Evolutionary conservation across 805 yeast genomes (phyloP).

Genomic region (Metschnikowia bowlesiae): DNA sequence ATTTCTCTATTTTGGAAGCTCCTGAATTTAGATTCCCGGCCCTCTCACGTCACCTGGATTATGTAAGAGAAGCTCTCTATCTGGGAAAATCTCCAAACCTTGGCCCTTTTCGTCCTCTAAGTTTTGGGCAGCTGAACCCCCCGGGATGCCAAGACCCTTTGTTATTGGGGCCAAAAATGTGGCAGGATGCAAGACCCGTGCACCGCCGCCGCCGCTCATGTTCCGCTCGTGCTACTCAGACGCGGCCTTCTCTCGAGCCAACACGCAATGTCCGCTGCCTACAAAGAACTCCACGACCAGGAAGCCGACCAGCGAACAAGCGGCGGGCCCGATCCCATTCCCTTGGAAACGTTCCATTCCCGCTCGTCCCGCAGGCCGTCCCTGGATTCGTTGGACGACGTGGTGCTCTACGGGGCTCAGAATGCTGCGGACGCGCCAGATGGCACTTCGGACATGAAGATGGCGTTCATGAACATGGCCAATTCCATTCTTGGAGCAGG

Average conservation of each 20-base stretch:
- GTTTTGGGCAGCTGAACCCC: no score
- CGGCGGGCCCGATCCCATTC: neutral
- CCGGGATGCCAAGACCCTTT: no score
- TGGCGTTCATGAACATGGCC: slow-evolving; percentile 98
- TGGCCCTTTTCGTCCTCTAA: no score
- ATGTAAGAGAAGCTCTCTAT: no score
- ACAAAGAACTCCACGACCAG: neutral
- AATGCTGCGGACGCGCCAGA: slow-evolving; percentile 1
- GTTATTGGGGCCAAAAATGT: neutral
- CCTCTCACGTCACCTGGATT: no score
- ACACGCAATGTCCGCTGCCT: slow-evolving; percentile 2
- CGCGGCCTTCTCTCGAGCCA: neutral
- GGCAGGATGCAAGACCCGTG: neutral
- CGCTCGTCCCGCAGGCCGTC: neutral
- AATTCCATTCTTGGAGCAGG: slow-evolving; percentile 95
- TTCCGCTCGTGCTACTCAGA: neutral
- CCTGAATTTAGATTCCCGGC: no score
- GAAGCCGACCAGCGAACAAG: neutral
- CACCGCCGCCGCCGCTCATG: neutral
- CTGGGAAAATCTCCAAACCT: no score
- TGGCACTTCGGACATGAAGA: slow-evolving; percentile 48
- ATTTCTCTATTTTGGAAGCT: no score
- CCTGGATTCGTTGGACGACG: slow-evolving; percentile 1
- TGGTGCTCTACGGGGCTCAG: slow-evolving; percentile 5
- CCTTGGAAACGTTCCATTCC: neutral